Evolutionary conservation across 306 rosid genomes (phyloP).

Genomic region (Boehmeria nivea): DNA sequence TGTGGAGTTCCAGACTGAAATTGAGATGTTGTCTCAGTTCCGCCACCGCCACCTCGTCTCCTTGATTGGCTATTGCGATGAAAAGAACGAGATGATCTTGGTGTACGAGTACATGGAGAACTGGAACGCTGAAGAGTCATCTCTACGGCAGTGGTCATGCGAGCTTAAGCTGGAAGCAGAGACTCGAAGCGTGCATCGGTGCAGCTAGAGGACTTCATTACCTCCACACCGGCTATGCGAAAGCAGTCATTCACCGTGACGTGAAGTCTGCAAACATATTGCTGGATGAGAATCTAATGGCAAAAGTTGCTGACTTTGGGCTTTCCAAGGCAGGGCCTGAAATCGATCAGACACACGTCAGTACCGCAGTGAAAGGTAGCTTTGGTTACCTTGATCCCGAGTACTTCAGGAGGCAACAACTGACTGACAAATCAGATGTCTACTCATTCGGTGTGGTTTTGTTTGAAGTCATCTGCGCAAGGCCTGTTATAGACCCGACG

Average conservation of each 20-base stretch:
- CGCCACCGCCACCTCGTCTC: conserved; percentile 94
- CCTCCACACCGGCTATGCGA: conserved; percentile 88
- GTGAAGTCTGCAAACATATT: conserved; percentile 88
- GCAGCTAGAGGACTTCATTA: conserved; percentile 93
- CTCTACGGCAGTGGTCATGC: conserved; percentile 69
- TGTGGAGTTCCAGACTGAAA: conserved; percentile 80
- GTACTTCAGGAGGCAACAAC: conserved; percentile 78
- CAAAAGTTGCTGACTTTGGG: conserved; percentile 90
- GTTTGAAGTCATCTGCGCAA: conserved; percentile 80
- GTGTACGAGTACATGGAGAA: conserved; percentile 89
- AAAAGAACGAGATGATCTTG: conserved; percentile 82
- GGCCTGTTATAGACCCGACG: conserved; percentile 84
- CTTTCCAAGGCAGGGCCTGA: conserved; percentile 82
- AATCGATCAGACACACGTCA: conserved; percentile 80
- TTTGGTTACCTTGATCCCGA: conserved; percentile 92
- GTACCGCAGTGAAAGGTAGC: conserved; percentile 85
- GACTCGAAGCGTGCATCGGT: conserved; percentile 85
- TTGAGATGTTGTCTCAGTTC: conserved; percentile 82
- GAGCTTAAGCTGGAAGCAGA: conserved; percentile 75
- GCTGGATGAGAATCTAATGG: conserved; percentile 87
- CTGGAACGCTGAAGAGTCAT: conserved; percentile 83
- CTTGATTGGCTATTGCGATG: conserved; percentile 84
- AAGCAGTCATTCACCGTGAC: conserved; percentile 85
- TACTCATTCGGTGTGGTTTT: conserved; percentile 88
- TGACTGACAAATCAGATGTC: conserved; percentile 83